A percentile compares a stretch with the other conserved stretches of the same genome.
Conservation (phyloP, 257 asterid species). For the Solanum appendiculatum region DNA sequence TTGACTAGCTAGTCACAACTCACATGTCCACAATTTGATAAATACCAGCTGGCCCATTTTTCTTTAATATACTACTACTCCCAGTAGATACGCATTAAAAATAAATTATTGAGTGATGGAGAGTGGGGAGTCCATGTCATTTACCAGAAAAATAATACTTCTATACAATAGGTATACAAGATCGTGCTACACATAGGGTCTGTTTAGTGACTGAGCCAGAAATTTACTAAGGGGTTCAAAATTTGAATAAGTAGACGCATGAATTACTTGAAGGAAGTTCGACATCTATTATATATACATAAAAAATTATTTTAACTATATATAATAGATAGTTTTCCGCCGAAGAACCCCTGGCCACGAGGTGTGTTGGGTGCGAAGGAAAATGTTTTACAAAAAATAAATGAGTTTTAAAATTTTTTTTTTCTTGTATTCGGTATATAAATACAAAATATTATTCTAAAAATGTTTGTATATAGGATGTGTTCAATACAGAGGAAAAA, state of each 20-base stretch:
- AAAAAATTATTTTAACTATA: too few relatives aligned
- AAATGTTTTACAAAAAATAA: not conserved
- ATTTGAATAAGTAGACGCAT: too few relatives aligned
- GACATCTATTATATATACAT: too few relatives aligned
- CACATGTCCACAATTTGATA: not conserved
- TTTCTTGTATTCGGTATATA: not conserved
- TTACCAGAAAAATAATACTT: not conserved
- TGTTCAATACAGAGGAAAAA: too few relatives aligned
- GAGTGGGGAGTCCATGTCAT: not conserved
- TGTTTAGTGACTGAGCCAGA: too few relatives aligned
- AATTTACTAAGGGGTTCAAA: too few relatives aligned
- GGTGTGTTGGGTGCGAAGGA: not conserved
- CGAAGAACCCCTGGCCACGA: too few relatives aligned
- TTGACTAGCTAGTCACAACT: not conserved
- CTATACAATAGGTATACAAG: not conserved
- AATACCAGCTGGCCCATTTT: not conserved
- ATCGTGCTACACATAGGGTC: not conserved
- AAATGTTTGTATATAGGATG: not conserved
- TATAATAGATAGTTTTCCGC: too few relatives aligned
- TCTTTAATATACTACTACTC: not conserved
- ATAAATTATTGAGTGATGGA: not conserved
- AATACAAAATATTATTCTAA: not conserved
- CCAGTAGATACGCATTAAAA: not conserved
- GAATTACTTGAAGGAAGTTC: too few relatives aligned
- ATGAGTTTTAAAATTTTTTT: not conserved